A percentile compares a stretch with the other conserved stretches of the same genome.
Conservation (phyloP, 345 rosid species). For the Lepidium sativum region DNA sequence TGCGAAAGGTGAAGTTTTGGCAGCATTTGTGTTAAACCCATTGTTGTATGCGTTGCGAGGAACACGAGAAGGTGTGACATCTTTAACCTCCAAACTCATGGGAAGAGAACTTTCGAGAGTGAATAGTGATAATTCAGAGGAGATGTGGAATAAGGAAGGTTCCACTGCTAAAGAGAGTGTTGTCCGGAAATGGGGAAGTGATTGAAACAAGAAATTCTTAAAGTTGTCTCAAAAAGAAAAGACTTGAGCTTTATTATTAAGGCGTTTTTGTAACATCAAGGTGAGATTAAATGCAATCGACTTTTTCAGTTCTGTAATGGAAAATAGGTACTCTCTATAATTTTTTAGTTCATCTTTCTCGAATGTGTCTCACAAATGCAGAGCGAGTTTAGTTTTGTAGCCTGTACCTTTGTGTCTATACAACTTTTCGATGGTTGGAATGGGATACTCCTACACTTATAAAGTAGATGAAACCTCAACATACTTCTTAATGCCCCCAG, state of each 20-base stretch:
- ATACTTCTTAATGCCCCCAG: neutral
- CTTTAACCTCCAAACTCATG: conserved; percentile 41
- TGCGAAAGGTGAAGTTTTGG: conserved; percentile 63
- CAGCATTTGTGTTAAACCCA: conserved; percentile 69
- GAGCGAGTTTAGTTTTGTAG: neutral
- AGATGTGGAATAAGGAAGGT: conserved; percentile 30
- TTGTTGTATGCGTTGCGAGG: conserved; percentile 63
- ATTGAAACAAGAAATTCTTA: conserved; percentile 20
- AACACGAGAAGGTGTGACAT: conserved; percentile 46
- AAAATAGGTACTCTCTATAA: neutral
- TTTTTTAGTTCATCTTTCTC: neutral
- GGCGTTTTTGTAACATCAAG: neutral
- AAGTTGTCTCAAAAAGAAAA: neutral
- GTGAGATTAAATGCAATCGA: neutral
- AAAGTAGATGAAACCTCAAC: neutral
- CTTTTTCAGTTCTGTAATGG: neutral
- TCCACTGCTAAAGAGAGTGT: conserved; percentile 67
- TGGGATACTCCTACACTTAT: neutral
- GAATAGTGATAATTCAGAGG: conserved; percentile 23
- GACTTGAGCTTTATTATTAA: neutral
- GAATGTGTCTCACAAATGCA: neutral
- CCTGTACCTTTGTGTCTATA: neutral
- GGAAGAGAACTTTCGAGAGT: conserved; percentile 21
- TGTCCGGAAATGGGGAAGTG: conserved; percentile 74
- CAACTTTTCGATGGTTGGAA: neutral